Conservation (phyloP, 2,329 filamentous ascomycete species). For the Blastomyces silverae region DNA sequence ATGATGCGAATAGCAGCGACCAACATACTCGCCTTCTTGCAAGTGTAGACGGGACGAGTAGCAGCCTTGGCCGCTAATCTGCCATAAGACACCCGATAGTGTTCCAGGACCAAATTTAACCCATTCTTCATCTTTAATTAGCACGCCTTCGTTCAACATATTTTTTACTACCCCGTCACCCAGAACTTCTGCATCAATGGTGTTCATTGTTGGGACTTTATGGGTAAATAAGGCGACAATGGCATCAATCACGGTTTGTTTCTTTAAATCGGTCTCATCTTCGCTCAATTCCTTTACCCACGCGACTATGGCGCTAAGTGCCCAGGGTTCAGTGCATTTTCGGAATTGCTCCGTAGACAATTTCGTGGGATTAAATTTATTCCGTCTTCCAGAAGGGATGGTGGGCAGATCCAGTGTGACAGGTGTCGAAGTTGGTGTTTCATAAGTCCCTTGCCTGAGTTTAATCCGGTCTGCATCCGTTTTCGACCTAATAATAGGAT, state of each 20-base stretch:
- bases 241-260: conserved; percentile 77
- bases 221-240: conserved; percentile 82
- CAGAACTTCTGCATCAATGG: conserved; percentile 86
- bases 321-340: conserved; percentile 85
- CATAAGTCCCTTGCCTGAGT: conserved; percentile 41
- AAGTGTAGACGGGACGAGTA: conserved; percentile 78
- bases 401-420: conserved; percentile 76
- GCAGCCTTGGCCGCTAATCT: conserved; percentile 84
- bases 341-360: conserved; percentile 73
- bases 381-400: conserved; percentile 69
- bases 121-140: conserved; percentile 93
- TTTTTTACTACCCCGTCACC: conserved; percentile 68
- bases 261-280: conserved; percentile 79
- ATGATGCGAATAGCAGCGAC: conserved; percentile 86
- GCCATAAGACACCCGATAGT: conserved; percentile 86
- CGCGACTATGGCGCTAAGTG: conserved; percentile 72
- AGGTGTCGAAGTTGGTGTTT: conserved; percentile 27
- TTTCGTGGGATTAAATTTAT: conserved; percentile 79
- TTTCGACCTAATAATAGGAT: conserved; percentile 81
- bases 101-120: conserved; percentile 78
- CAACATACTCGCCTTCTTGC: conserved; percentile 52
- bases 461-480: conserved; percentile 73
- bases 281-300: conserved; percentile 90
- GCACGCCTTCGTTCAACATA: conserved; percentile 70
- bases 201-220: conserved; percentile 98